Conservation (phyloP, 257 asterid genomes). For the Nyctanthes arbortristis region DNA sequence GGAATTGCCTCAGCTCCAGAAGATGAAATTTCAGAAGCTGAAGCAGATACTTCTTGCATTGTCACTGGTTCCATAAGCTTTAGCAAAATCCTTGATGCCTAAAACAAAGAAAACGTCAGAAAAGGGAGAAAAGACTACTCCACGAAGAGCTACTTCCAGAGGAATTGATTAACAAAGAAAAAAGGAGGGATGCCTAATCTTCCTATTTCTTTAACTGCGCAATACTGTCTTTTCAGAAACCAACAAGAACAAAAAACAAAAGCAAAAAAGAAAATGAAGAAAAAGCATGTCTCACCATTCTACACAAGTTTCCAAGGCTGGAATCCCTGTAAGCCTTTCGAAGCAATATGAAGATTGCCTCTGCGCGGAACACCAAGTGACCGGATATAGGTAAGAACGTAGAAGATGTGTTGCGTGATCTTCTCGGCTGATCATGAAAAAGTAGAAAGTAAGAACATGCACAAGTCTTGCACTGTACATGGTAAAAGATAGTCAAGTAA, state of each 20-base stretch:
- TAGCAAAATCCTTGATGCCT: constrained; percentile 77
- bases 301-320: constrained; percentile 75
- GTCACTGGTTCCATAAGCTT: constrained; percentile 55
- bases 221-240: constrained; percentile 6
- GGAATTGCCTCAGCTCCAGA: constrained; percentile 49
- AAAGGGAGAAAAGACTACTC: constrained; percentile 16
- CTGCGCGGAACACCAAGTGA: constrained; percentile 80
- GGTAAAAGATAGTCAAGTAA: constrained; percentile 12
- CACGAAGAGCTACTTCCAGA: neutral
- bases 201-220: neutral
- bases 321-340: constrained; percentile 87
- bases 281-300: constrained; percentile 87
- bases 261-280: too few relatives aligned
- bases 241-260: constrained; percentile 1
- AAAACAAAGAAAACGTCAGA: constrained; percentile 25
- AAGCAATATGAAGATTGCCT: constrained; percentile 65
- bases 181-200: constrained; percentile 17
- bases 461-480: constrained; percentile 15
- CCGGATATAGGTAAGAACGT: constrained; percentile 52
- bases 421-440: constrained; percentile 75
- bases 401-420: constrained; percentile 64
- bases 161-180: constrained; percentile 1
- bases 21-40: constrained; percentile 40
- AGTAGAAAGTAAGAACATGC: constrained; percentile 25
- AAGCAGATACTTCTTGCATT: constrained; percentile 42